Percentiles rank a stretch among this genome's conserved stretches.
phyloP scores from a whole-genome alignment of 371 early-diverging fungal genomes.

The Mucor irregularis region DNA sequence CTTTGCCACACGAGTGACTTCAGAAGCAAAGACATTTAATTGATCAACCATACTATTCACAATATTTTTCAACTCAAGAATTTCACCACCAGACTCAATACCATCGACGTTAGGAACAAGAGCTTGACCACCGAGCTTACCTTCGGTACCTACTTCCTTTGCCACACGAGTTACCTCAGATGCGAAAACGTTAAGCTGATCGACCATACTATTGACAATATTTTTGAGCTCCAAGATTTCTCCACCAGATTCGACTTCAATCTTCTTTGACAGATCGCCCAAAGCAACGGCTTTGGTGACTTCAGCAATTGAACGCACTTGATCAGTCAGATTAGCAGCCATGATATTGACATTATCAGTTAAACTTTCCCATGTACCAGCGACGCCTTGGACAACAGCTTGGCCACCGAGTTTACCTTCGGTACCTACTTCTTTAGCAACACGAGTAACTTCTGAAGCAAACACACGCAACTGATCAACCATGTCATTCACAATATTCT shows the following conservation, averaged over 20 bases:
- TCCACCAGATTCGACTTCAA: constrained; percentile 66
- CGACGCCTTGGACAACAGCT: constrained; percentile 42
- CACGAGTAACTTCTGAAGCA: constrained; percentile 46
- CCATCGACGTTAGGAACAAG: constrained; percentile 46
- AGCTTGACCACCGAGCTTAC: constrained; percentile 47
- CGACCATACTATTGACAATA: constrained; percentile 67
- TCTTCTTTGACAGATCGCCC: constrained; percentile 61
- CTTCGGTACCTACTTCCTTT: constrained; percentile 38
- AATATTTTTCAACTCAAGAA: constrained; percentile 63
- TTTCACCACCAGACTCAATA: constrained; percentile 65
- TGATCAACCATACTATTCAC: constrained; percentile 66
- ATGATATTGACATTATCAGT: constrained; percentile 55
- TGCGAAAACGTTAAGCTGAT: constrained; percentile 37
- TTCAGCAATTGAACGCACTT: constrained; percentile 59
- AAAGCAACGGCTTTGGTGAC: constrained; percentile 58
- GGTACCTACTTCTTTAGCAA: constrained; percentile 51
- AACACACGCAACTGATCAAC: constrained; percentile 48
- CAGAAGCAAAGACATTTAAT: constrained; percentile 35
- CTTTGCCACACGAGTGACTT: constrained; percentile 47
- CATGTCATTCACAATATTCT: constrained; percentile 48
- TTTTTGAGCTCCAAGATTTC: constrained; percentile 67
- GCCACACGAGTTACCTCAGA: constrained; percentile 51
- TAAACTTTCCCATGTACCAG: constrained; percentile 54
- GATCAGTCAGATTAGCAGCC: constrained; percentile 51
- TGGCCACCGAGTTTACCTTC: constrained; percentile 51